Base-by-base conservation (phyloP, 2,329 filamentous ascomycete genomes). In the Didymella sp. region DNA sequence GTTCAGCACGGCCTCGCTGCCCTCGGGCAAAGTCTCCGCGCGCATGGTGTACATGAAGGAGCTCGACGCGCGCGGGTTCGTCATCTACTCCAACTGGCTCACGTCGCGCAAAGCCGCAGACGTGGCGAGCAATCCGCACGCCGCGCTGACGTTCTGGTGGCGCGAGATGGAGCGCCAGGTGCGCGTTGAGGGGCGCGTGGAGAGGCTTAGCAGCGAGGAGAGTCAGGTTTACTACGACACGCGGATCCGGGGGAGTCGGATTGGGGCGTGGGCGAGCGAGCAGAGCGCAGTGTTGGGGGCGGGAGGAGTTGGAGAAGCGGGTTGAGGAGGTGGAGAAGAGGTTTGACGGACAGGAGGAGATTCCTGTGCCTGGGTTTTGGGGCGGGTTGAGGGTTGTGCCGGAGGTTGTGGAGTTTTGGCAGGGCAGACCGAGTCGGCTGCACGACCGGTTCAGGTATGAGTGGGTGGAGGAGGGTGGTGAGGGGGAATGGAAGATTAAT, bases 11-110 rank as follows among this genome's bases (percentile, higher is more conserved):
- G 82, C 99, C 1, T 89, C 92, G 22, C 84, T 98, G 4, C 94
- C 94, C 1, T 90, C 87, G 0, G 95, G 95, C 59, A 88, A 90
- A 43, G 90, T 98, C 19, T 92, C 87, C 43, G 88, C 91, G 3
- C 91, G 95, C 57, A 84, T 92, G 66, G 92, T 99, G 33, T 99
- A 98, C 78, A 84, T 99, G 64, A 99, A 99, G 79, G 95, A 98
- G 81, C 86, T 98, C 22, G 93, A 98, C 76, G 77, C 81, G 5
- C 77, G 75, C 19, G 92, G 93, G 15, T 99, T 96, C 78, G 92
- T 98, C 40, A 83, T 99, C 45, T 99, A 98, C 82, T 90, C 87
- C 71, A 99, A 99, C 77, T 94, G 93, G 80, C 92, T 87, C 58
- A 95, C 90, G 0, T 91, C 87, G 57, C 79, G 84, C 25, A 87